Conservation (phyloP, 1,284 basidiomycete species). For the Tylopilus orsonianus region DNA sequence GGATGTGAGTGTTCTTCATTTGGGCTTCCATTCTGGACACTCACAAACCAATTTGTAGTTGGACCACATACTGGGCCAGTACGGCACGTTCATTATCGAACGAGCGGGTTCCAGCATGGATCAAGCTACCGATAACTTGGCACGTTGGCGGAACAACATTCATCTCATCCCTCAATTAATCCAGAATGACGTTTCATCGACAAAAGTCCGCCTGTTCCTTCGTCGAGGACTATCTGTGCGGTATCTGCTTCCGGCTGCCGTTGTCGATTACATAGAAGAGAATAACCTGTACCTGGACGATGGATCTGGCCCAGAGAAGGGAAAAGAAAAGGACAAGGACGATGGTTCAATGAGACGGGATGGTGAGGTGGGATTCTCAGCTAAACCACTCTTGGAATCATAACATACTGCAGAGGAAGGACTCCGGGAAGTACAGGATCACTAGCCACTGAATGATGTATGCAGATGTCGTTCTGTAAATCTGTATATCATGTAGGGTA, state of each 20-base stretch:
- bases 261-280: conserved; percentile 94
- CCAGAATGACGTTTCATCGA: conserved; percentile 97
- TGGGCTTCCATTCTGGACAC: conserved; percentile 14
- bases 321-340: conserved; percentile 45
- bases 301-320: conserved; percentile 38
- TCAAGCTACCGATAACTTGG: conserved; percentile 73
- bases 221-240: conserved; percentile 91
- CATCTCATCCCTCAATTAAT: conserved; percentile 95
- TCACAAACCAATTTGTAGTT: conserved; percentile 51
- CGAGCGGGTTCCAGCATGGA: conserved; percentile 92
- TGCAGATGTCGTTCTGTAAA: not conserved
- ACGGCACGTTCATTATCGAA: conserved; percentile 95
- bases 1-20: conserved; percentile 63
- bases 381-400: conserved; percentile 9
- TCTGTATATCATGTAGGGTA: conserved; percentile 1
- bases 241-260: conserved; percentile 88
- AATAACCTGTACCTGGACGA: conserved; percentile 75
- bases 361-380: conserved; percentile 14
- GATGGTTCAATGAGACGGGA: conserved; percentile 20
- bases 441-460: conserved; percentile 2
- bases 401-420: conserved; percentile 1
- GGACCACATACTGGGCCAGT: conserved; percentile 93
- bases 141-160: conserved; percentile 86
- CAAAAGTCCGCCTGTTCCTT: conserved; percentile 91
- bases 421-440: not conserved